phyloP scores from a whole-genome alignment of 208 protist genomes.

The Phytomonas serpens region DNA sequence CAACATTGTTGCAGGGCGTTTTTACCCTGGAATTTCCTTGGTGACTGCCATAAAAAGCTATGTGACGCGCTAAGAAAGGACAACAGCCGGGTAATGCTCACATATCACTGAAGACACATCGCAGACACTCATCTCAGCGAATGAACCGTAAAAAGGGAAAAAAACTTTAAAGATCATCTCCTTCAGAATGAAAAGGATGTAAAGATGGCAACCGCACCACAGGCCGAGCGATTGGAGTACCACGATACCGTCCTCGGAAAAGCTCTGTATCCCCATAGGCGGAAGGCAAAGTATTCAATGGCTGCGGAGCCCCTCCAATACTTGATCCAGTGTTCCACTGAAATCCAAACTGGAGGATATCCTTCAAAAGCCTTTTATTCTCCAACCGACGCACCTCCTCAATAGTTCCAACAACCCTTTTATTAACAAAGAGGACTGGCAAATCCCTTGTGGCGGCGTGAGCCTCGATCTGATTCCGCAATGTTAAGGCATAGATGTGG shows the following conservation, averaged over 20 bases:
- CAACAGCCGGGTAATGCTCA: not conserved
- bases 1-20: not conserved
- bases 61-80: not conserved
- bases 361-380: constrained; percentile 64
- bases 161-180: constrained; percentile 12
- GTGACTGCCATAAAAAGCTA: not conserved
- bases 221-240: constrained; percentile 50
- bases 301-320: constrained; percentile 24
- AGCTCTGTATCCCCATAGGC: constrained; percentile 69
- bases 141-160: not conserved
- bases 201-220: constrained; percentile 64
- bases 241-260: constrained; percentile 75
- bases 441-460: constrained; percentile 39
- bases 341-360: constrained; percentile 86
- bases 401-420: constrained; percentile 67
- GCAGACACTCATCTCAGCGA: not conserved
- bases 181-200: constrained; percentile 37
- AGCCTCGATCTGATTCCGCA: constrained; percentile 45
- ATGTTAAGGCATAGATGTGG: constrained; percentile 45
- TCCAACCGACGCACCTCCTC: constrained; percentile 59
- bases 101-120: not conserved
- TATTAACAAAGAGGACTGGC: constrained; percentile 82
- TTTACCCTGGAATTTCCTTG: not conserved
- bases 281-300: constrained; percentile 50
- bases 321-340: constrained; percentile 62